phyloP scores from a whole-genome alignment of 78 protist genomes.

The Anaeramoeba ignava region DNA sequence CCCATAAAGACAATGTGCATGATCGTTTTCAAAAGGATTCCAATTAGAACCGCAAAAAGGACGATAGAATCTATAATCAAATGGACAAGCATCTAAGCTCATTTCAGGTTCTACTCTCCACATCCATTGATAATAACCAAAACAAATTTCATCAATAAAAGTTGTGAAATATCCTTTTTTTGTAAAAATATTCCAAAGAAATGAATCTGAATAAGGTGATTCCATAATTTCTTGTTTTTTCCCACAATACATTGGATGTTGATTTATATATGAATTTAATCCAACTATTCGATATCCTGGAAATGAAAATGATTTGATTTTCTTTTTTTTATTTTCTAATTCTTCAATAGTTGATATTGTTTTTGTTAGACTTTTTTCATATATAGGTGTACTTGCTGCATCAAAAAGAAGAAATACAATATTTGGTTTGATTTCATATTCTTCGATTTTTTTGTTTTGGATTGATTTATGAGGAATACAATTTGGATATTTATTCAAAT shows the following conservation, averaged over 20 bases:
- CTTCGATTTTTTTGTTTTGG: no score
- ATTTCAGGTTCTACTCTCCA: no score
- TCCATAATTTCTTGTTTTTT: not conserved
- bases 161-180: not conserved
- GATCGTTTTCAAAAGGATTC: not conserved
- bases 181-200: not conserved
- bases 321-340: not conserved
- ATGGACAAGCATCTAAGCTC: not conserved
- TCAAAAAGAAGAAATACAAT: not conserved
- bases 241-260: not conserved
- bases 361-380: not conserved
- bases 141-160: not conserved
- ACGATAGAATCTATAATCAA: not conserved
- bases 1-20: not conserved
- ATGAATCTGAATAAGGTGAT: not conserved
- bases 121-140: not conserved
- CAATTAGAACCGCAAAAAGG: not conserved
- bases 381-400: not conserved
- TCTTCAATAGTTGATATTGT: not conserved
- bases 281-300: not conserved
- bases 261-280: not conserved
- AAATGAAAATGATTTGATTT: not conserved
- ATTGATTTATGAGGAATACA: no score
- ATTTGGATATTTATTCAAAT: no score
- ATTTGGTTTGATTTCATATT: not conserved